Evolutionary conservation across 345 rosid genomes (phyloP), one percentile per base, ranked within the genome.

Genomic region (Stellera chamaejasme): DNA sequence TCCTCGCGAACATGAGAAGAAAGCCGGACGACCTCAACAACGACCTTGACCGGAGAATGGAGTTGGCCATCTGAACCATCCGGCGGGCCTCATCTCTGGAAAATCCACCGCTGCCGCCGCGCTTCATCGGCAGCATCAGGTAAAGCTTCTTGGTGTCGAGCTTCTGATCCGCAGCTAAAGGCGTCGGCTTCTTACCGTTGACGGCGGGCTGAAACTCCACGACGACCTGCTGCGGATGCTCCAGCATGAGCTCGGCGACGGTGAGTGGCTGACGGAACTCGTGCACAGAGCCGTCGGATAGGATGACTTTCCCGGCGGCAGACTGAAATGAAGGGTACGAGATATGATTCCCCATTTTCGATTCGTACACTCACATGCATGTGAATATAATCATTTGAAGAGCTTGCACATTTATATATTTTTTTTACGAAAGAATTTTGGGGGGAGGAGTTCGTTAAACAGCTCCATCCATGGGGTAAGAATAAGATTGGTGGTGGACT

Each of bases 171-270:
- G 91, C 91, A 0, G 91, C 83, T 59, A 84, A 69, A 0, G 91
- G 87, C 8, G 27, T 28, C 7, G 79, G 79, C 66, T 76, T 64
- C 39, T 69, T 77, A 3, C 56, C 66, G 0, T 54, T 47, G 3
- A 63, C 64, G 0, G 54, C 25, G 36, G 73, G 13, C 6, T 56
- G 59, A 70, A 79, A 71, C 66, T 84, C 87, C 23, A 77, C 85
- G 53, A 84, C 92, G 7, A 81, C 87, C 15, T 84, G 77, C 28
- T 72, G 78, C 6, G 87, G 92, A 60, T 81, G 70, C 32, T 81
- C 91, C 5, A 84, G 62, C 87, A 84, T 81, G 6, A 84, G 75
- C 80, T 84, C 92, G 0, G 87, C 87, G 27, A 50, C 87, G 0
- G 85, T 81, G 6, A 72, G 15, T 0, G 79, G 60, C 5, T 54